Percentiles rank a stretch among this genome's conserved stretches.
phyloP scores from a whole-genome alignment of 805 yeast species.

The Metschnikowia peoriensis region DNA sequence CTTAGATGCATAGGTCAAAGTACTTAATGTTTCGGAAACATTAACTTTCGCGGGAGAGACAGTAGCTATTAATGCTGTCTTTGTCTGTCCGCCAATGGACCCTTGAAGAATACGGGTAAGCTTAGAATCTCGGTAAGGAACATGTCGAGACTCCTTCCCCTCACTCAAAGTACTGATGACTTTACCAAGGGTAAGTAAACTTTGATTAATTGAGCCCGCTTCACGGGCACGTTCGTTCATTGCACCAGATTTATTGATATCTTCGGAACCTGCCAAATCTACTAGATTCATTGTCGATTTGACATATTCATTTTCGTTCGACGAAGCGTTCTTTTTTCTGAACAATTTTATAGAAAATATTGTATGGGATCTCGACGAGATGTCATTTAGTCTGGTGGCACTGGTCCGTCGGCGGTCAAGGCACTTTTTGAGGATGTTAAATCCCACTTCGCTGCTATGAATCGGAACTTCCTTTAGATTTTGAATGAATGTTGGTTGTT shows the following conservation, averaged over 20 bases:
- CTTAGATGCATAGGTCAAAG: slow-evolving; percentile 82
- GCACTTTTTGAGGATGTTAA: slow-evolving; percentile 55
- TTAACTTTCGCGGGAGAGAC: slow-evolving; percentile 78
- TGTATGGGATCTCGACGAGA: slow-evolving; percentile 75
- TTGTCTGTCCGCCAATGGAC: slow-evolving; percentile 83
- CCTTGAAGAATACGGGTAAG: slow-evolving; percentile 73
- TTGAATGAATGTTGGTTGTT: slow-evolving; percentile 49
- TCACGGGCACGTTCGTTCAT: slow-evolving; percentile 82
- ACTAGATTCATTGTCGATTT: slow-evolving; percentile 78
- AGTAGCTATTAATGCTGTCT: slow-evolving; percentile 84
- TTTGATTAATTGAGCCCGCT: slow-evolving; percentile 90
- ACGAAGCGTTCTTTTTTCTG: slow-evolving; percentile 40
- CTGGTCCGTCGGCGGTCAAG: slow-evolving; percentile 62
- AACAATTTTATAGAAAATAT: slow-evolving; percentile 64
- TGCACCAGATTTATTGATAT: slow-evolving; percentile 85
- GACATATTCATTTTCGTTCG: slow-evolving; percentile 18
- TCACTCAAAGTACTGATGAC: slow-evolving; percentile 65
- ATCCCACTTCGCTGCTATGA: slow-evolving; percentile 53
- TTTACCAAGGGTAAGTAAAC: slow-evolving; percentile 81
- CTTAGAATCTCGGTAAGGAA: slow-evolving; percentile 85
- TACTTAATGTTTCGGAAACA: slow-evolving; percentile 79
- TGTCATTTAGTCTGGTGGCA: slow-evolving; percentile 69
- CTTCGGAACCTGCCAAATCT: slow-evolving; percentile 95
- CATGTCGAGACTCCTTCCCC: slow-evolving; percentile 44
- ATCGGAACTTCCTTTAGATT: slow-evolving; percentile 64